Conservation (phyloP, 805 yeast species). For the Candida maris region DNA sequence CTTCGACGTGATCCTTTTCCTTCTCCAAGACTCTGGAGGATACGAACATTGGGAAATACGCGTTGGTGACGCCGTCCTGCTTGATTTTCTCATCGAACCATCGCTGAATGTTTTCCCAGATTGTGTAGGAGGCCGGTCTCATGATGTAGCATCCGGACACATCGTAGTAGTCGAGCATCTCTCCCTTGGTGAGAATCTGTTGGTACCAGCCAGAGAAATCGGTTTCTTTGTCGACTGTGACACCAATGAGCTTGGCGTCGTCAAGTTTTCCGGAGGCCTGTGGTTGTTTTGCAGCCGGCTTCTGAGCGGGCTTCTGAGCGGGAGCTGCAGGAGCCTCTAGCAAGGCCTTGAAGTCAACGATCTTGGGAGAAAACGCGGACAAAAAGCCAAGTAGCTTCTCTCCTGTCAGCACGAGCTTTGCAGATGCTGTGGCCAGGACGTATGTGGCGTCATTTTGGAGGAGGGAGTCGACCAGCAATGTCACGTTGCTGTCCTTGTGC, state of each 20-base stretch:
- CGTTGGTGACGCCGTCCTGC: slow-evolving; percentile 85
- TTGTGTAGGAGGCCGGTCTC: slow-evolving; percentile 90
- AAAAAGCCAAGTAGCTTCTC: slow-evolving; percentile 44
- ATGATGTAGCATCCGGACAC: slow-evolving; percentile 98
- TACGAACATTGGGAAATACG: slow-evolving; percentile 98
- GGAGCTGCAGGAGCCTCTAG: slow-evolving; percentile 39
- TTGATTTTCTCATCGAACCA: slow-evolving; percentile 83
- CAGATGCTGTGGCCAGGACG: slow-evolving; percentile 48
- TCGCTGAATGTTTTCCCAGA: slow-evolving; percentile 92
- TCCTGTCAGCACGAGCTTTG: slow-evolving; percentile 50
- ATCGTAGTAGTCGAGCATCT: slow-evolving; percentile 97
- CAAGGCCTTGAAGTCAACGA: slow-evolving; percentile 53
- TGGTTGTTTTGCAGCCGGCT: slow-evolving; percentile 23
- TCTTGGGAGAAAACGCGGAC: slow-evolving; percentile 46
- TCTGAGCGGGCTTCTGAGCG: slow-evolving; percentile 27
- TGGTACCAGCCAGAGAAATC: slow-evolving; percentile 98
- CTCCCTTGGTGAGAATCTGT: slow-evolving; percentile 94
- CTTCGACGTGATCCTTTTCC: slow-evolving; percentile 98
- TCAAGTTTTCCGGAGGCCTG: slow-evolving; percentile 51
- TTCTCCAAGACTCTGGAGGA: slow-evolving; percentile 88
- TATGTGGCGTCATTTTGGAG: slow-evolving; percentile 40
- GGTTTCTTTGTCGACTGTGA: slow-evolving; percentile 85
- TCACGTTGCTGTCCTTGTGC: slow-evolving; percentile 53
- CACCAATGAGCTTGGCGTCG: slow-evolving; percentile 91
- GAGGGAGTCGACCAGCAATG: slow-evolving; percentile 54